phyloP scores from a whole-genome alignment of 306 rosid species.

The Castanea sativa region DNA sequence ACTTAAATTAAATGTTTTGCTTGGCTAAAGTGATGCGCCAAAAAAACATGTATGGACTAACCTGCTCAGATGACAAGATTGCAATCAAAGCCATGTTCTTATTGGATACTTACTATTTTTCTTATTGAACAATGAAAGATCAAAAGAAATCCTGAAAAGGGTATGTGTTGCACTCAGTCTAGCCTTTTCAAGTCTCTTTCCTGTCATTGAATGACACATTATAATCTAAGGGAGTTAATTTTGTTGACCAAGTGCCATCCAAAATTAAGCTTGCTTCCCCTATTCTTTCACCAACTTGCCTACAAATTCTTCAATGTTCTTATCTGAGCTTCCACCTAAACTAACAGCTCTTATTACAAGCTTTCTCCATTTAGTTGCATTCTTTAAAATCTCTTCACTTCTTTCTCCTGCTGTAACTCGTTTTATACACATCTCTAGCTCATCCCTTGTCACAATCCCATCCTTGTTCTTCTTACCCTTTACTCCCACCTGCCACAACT shows the following conservation, averaged over 20 bases:
- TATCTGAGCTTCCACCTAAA: too few relatives aligned
- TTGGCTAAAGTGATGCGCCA: neutral
- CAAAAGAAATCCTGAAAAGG: neutral
- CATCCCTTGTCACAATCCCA: too few relatives aligned
- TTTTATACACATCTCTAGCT: too few relatives aligned
- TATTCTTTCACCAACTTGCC: constrained; percentile 1
- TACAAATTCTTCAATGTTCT: constrained; percentile 26
- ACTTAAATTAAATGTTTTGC: neutral
- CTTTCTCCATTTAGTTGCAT: too few relatives aligned
- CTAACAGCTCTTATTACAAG: too few relatives aligned
- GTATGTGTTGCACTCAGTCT: neutral
- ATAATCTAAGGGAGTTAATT: neutral
- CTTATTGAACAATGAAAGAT: neutral
- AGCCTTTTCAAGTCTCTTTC: neutral
- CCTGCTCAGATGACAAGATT: neutral
- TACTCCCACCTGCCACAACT: too few relatives aligned
- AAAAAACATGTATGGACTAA: too few relatives aligned
- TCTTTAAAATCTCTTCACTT: too few relatives aligned
- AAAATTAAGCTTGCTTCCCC: neutral
- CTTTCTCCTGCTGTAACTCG: too few relatives aligned
- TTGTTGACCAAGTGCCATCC: neutral
- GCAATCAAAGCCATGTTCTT: neutral
- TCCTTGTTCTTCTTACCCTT: too few relatives aligned
- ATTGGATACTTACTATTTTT: too few relatives aligned
- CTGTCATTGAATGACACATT: neutral